phyloP scores from a whole-genome alignment of 2,329 filamentous ascomycete species.

The Lecanoromycetidae sp. region DNA sequence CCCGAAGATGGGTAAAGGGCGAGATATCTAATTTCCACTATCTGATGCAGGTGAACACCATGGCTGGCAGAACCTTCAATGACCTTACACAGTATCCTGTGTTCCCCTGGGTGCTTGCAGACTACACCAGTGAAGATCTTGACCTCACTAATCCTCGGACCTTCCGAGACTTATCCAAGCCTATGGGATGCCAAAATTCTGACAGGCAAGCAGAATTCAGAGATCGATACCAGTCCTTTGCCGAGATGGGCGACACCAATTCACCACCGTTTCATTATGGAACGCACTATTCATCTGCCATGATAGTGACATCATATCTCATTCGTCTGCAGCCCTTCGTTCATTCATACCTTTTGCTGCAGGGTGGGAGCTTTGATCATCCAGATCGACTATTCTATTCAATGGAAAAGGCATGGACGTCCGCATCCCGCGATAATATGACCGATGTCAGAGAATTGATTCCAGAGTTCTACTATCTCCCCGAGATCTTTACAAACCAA shows the following conservation, averaged over 20 bases:
- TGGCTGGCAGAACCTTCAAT: constrained; percentile 94
- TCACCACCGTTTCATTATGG: constrained; percentile 87
- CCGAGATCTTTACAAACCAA: constrained; percentile 86
- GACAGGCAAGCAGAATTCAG: constrained; percentile 66
- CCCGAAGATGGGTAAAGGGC: constrained; percentile 79
- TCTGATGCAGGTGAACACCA: constrained; percentile 94
- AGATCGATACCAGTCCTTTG: constrained; percentile 74
- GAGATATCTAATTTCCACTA: constrained; percentile 99
- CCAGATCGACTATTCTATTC: constrained; percentile 93
- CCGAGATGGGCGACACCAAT: constrained; percentile 70
- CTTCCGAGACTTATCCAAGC: constrained; percentile 85
- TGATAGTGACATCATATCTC: constrained; percentile 95
- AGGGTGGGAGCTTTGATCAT: constrained; percentile 94
- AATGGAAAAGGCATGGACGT: constrained; percentile 79
- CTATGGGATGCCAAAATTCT: constrained; percentile 83
- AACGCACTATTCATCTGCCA: constrained; percentile 96
- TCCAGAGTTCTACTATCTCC: constrained; percentile 93
- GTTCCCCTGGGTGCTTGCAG: constrained; percentile 92
- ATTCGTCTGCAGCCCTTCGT: constrained; percentile 94
- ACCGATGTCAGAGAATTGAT: constrained; percentile 90
- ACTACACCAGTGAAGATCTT: constrained; percentile 88
- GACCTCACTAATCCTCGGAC: constrained; percentile 72
- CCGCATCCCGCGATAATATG: constrained; percentile 78
- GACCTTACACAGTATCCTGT: constrained; percentile 96
- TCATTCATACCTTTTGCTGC: constrained; percentile 83